Conservation (phyloP, 345 rosid genomes). For the Linum lewisii region DNA sequence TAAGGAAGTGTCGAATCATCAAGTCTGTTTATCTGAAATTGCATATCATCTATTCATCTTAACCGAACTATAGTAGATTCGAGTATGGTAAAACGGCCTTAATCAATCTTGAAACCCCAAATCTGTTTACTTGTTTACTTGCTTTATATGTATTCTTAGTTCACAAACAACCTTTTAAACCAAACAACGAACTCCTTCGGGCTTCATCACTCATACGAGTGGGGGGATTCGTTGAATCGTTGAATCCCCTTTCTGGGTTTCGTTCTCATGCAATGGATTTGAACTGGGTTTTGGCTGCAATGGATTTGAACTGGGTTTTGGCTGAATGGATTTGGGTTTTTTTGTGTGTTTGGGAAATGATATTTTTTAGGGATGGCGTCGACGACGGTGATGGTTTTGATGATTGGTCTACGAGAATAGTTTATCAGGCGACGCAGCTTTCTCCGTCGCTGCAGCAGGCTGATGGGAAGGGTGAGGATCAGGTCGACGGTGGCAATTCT, state of each 20-base stretch:
- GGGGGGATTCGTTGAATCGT: not conserved
- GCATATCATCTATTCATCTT: too few species aligned
- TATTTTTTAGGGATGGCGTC: slow-evolving; percentile 16
- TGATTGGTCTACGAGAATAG: slow-evolving; percentile 31
- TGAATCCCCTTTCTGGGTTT: not conserved
- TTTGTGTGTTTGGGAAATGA: too few species aligned
- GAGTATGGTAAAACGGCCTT: too few species aligned
- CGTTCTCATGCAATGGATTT: not conserved
- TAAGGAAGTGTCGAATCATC: too few species aligned
- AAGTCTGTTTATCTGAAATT: too few species aligned
- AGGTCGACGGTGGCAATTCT: slow-evolving; percentile 21
- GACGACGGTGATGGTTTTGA: slow-evolving; percentile 15
- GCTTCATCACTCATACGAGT: slow-evolving; percentile 4
- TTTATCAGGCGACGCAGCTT: slow-evolving; percentile 22
- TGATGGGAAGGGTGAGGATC: slow-evolving; percentile 14
- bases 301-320: slow-evolving; percentile 5
- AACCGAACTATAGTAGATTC: too few species aligned
- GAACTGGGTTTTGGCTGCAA: slow-evolving; percentile 2
- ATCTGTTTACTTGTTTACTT: too few species aligned
- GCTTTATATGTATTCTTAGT: too few species aligned
- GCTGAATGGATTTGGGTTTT: too few species aligned
- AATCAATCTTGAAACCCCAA: too few species aligned
- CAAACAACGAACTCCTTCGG: not conserved
- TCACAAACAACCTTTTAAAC: too few species aligned
- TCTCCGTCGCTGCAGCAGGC: slow-evolving; percentile 19